Evolutionary conservation across 2,329 filamentous ascomycete species (phyloP).

Genomic region (Colletotrichum caudatum): DNA sequence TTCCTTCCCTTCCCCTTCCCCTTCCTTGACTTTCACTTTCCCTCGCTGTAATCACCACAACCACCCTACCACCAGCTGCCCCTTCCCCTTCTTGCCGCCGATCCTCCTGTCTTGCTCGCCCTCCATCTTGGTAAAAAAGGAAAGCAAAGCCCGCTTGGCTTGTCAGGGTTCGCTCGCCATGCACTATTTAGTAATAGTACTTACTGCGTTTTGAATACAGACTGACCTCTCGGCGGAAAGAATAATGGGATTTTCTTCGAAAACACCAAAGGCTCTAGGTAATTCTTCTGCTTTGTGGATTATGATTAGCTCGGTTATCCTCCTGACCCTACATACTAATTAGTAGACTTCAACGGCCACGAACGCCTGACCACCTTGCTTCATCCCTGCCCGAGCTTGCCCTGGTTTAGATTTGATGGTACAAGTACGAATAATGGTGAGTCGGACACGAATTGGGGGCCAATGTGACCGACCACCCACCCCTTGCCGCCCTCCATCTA

Average conservation of each 20-base stretch:
- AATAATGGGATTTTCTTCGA: not conserved
- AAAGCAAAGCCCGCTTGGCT: constrained; percentile 22
- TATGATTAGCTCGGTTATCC: not conserved
- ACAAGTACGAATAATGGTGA: constrained; percentile 8
- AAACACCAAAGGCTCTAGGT: not conserved
- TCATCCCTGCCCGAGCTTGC: constrained; percentile 2
- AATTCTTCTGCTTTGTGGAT: not conserved
- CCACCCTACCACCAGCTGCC: not conserved
- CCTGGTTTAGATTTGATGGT: constrained; percentile 16
- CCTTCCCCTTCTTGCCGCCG: not conserved
- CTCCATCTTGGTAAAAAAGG: not conserved
- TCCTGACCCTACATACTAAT: not conserved
- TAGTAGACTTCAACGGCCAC: not conserved
- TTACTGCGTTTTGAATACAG: constrained; percentile 8
- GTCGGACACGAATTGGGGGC: constrained; percentile 14
- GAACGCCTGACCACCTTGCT: not conserved
- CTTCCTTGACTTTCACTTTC: not conserved
- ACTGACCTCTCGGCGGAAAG: constrained; percentile 14
- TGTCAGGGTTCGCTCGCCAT: constrained; percentile 13
- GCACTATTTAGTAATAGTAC: too few species aligned
- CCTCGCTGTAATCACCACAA: not conserved
- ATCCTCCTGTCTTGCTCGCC: not conserved
- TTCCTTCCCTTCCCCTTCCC: too few species aligned
- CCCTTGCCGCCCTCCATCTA: not conserved
- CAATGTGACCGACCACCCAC: not conserved